These are phyloP conservation scores for Leptographium flavum DNA, from an alignment of 2,329 filamentous ascomycete species.

Conservation along the genomic window DNA sequence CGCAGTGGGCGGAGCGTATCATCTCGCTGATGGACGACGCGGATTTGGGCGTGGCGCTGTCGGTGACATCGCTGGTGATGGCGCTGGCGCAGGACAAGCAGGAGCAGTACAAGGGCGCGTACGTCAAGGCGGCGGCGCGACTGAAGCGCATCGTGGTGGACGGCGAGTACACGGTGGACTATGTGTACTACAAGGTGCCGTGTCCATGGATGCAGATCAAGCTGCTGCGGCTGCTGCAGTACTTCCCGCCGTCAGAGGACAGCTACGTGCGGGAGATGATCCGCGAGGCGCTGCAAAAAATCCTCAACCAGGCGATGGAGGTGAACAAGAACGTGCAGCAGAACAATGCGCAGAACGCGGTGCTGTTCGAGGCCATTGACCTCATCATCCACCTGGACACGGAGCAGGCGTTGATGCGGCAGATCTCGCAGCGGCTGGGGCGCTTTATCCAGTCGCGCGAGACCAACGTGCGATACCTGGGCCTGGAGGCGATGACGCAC, in stretches of 20 bases:
- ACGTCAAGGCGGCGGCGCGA: conserved; percentile 81
- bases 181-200: conserved; percentile 98
- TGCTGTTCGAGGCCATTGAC: conserved; percentile 96
- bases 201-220: conserved; percentile 98
- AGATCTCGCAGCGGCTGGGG: conserved; percentile 80
- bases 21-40: conserved; percentile 97
- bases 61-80: conserved; percentile 91
- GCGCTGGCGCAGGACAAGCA: conserved; percentile 83
- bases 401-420: conserved; percentile 86
- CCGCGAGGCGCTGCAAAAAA: conserved; percentile 78
- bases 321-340: conserved; percentile 97
- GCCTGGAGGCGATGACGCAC: conserved; percentile 95
- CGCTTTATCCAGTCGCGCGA: conserved; percentile 95
- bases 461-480: conserved; percentile 93
- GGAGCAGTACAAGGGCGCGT: conserved; percentile 89
- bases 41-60: conserved; percentile 87
- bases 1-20: conserved; percentile 94
- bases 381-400: conserved; percentile 95
- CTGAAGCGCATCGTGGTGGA: conserved; percentile 86
- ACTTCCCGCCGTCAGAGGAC: conserved; percentile 93
- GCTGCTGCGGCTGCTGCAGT: conserved; percentile 78
- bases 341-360: conserved; percentile 96
- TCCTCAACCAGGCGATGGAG: conserved; percentile 82
- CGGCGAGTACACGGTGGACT: conserved; percentile 76
- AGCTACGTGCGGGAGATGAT: conserved; percentile 85